Percentiles rank a stretch among this genome's conserved stretches.
Evolutionary conservation across 768 basidiomycete genomes (phyloP).

Genomic region (Filobasidium floriforme): DNA sequence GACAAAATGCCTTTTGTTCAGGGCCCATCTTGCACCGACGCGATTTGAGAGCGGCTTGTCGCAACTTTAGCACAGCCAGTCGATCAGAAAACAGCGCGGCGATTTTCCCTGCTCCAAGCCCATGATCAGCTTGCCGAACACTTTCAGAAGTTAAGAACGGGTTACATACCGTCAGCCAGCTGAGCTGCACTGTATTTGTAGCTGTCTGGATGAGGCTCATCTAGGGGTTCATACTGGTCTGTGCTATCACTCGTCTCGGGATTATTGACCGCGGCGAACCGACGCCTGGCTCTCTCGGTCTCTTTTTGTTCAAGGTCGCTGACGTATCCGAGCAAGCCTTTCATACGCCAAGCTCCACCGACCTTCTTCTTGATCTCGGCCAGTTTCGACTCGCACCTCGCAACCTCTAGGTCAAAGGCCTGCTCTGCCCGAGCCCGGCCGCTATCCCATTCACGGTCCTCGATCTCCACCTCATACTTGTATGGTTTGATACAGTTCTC

Average conservation of each 20-base stretch:
- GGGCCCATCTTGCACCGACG: slow-evolving; percentile 82
- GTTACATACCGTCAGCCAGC: slow-evolving; percentile 71
- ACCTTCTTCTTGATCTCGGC: slow-evolving; percentile 79
- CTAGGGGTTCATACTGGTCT: slow-evolving; percentile 52
- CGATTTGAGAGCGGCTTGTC: slow-evolving; percentile 76
- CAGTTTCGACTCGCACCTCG: slow-evolving; percentile 76
- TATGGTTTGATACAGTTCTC: slow-evolving; percentile 99
- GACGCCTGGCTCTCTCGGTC: slow-evolving; percentile 34
- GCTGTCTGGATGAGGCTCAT: slow-evolving; percentile 56
- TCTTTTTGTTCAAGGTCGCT: slow-evolving; percentile 66
- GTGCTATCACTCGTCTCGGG: slow-evolving; percentile 11
- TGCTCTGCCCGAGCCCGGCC: slow-evolving; percentile 69
- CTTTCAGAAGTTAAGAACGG: background rate
- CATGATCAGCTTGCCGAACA: background rate
- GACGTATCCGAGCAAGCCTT: slow-evolving; percentile 69
- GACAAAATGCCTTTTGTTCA: slow-evolving; percentile 80
- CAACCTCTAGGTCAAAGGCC: slow-evolving; percentile 74
- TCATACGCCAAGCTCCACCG: slow-evolving; percentile 74
- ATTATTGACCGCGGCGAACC: slow-evolving; percentile 16
- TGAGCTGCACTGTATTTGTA: slow-evolving; percentile 89
- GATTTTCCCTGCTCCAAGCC: slow-evolving; percentile 63
- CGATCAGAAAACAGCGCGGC: slow-evolving; percentile 82
- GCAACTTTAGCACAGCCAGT: slow-evolving; percentile 71
- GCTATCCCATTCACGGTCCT: slow-evolving; percentile 80
- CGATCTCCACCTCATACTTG: slow-evolving; percentile 97